phyloP scores from a whole-genome alignment of 169 alveolate species.

The Eimeria brunetti region DNA sequence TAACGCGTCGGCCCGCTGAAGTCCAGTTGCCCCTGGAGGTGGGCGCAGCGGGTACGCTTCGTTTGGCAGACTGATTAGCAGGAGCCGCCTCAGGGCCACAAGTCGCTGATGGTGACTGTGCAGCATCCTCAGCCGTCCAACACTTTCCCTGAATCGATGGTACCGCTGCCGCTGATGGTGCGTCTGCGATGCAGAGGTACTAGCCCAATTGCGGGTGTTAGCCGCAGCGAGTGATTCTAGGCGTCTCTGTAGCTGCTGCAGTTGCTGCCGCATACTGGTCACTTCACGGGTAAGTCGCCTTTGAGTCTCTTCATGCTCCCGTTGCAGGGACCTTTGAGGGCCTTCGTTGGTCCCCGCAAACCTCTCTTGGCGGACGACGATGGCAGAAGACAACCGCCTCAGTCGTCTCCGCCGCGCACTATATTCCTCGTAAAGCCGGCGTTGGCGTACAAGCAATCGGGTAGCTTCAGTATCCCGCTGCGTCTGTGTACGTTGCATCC shows the following conservation, averaged over 20 bases:
- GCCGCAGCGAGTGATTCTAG: slow-evolving; percentile 56
- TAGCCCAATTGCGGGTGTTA: background rate
- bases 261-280: slow-evolving; percentile 58
- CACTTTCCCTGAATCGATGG: slow-evolving; percentile 55
- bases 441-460: slow-evolving; percentile 40
- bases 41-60: background rate
- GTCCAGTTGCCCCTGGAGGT: background rate
- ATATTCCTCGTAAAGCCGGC: slow-evolving; percentile 62
- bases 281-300: slow-evolving; percentile 64
- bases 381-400: slow-evolving; percentile 31
- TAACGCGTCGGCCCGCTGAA: slow-evolving; percentile 19
- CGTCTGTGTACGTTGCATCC: slow-evolving; percentile 48
- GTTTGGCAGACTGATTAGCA: slow-evolving; percentile 28
- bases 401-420: slow-evolving; percentile 60
- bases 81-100: slow-evolving; percentile 57
- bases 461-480: slow-evolving; percentile 45
- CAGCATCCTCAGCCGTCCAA: slow-evolving; percentile 31
- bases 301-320: slow-evolving; percentile 28
- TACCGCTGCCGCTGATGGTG: slow-evolving; percentile 47
- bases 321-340: slow-evolving; percentile 7
- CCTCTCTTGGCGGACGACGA: background rate
- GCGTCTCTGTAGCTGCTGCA: slow-evolving; percentile 68
- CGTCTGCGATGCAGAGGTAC: background rate
- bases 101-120: slow-evolving; percentile 60
- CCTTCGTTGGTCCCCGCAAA: slow-evolving; percentile 10